Evolutionary conservation across 2,329 filamentous ascomycete genomes (phyloP), one percentile per base, ranked within the genome.

Genomic region (Orbilia blumenaviensis): DNA sequence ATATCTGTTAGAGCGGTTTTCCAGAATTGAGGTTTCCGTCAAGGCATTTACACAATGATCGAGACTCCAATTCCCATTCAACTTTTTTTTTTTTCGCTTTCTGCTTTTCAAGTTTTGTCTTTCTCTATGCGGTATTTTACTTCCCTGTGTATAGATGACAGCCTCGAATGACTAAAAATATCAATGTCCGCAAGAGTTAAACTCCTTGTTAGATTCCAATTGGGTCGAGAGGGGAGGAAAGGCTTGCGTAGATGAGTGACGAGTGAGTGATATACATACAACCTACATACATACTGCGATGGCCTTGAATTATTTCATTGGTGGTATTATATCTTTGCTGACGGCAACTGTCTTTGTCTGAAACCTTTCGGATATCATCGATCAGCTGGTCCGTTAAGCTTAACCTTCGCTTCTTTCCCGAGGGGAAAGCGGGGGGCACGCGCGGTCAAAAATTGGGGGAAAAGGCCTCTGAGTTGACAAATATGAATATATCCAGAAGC

Each of bases 121-220:
- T 23, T 50, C 36, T 73, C 60, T 66, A 61, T 73, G 62, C 64
- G 71, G 73, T 72, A 73, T 76, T 66, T 62, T 56, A 54, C 48
- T 60, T 69, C 36, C n/a, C 16, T 56, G 67, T 77, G 52, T 75
- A 75, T 68, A 75, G 71, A 75, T 75, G 71, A 66, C 62, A 75
- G 56, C 46, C 48, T 63, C 18, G 44, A 75, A 75, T 75, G 63
- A 75, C 71, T 54, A 75, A 75, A 75, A 74, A 67, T 67, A 75
- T 46, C 56, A 56, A 38, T n/a, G 61, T 66, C 46, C 54, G 58
- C 54, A 62, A 71, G 66, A 63, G 56, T 62, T 56, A 14, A 48
- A 16, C 56, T 61, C 42, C 25, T 63, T 50, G 61, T 71, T 61
- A 48, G 56, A 56, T 56, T 63, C 62, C 62, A 44, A 68, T 75